Base-by-base conservation (phyloP, 2,329 filamentous ascomycete species). In the Phyllosticta citriasiana region DNA sequence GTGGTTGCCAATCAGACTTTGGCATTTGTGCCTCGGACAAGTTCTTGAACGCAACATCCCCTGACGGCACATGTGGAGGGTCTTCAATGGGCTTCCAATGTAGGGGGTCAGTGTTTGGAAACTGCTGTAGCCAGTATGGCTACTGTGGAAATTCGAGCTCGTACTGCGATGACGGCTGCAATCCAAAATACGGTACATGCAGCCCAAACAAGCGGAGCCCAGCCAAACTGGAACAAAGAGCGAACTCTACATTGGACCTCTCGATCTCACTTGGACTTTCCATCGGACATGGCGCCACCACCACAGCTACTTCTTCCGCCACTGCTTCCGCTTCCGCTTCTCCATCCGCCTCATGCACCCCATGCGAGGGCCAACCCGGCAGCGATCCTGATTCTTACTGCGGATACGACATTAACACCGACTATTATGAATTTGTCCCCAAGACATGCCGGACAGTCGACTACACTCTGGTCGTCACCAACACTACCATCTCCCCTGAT, bases 391-490 rank as follows among this genome's bases (percentile, higher is more conserved):
- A 71, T 59, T 63, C 55, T 19, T 70, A 65, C 52, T 74, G 73
- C 61, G 70, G 72, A 25, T 72, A 70, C 55, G 69, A 72, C 66
- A 69, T 70, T 57, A 68, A 64, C 53, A 73, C 71, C 19, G 67
- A 75, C 61, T 71, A 71, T 59, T 74, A 75, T 65, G 65, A 72
- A 19, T 68, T 70, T 35, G 69, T 66, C 3, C 73, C 73, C 5
- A 73, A 72, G 63, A 76, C 74, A 8, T 75, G 73, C 65, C 67
- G 68, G 2, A 72, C 68, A 6, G 68, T 71, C 8, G 69, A 79
- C 69, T 80, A 79, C 62, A 72, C 74, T 60, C 71, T 79, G 40
- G 74, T 76, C 22, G 69, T 79, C 57, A 73, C 72, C 4, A 77
- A 78, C 56, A 69, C 66, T 0, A 79, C 77, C 4, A 64, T 76